Evolutionary conservation across 164 flowering plant species (phyloP), one percentile per base, ranked within the genome.

Genomic region (Tetrastigma voinierianum): DNA sequence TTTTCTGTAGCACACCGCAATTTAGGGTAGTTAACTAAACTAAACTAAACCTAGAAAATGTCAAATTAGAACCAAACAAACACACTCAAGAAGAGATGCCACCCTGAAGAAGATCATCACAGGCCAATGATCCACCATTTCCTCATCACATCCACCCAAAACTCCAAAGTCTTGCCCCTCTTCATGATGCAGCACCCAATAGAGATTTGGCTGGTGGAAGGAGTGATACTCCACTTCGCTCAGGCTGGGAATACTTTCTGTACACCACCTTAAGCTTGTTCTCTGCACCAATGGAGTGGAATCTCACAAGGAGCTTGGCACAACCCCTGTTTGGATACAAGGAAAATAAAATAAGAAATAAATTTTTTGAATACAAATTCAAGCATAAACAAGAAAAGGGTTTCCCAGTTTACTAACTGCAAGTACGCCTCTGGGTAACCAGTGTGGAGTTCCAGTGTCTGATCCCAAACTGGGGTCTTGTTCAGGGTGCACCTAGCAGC

Each of bases 361-460:
- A 46, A 44, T 1, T n/a, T 19, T 16, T n/a, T 0, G 25, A 15
- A 32, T 17, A 45, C 8, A 25, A 19, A 32, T 19, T 25, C 40
- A n/a, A 20, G 32, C 24, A 40, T 10, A 5, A 25, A 4, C 40
- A 44, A 40, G 52, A 16, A 19, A 24, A 25, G n/a, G 10, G 40
- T 0, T 32, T 32, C 6, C 6, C 6, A 32, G 40, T 54, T 1
- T 46, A 71, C 75, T 83, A 70, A 70, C 87, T 65, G 70, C 1
- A 94, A 71, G 59, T 92, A 93, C 48, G 77, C 8, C 66, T 92
- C 99, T 0, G 93, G 73, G 59, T 68, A 92, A 7, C 94, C 93
- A 0, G 97, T 89, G 69, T 95, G 91, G 21, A 74, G 57, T 75
- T 84, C 79, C 1, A 95, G 88, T 0, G 98, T 90, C n/a, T 85